These are phyloP conservation scores for Helotiales sp. DNA, from an alignment of 2,329 filamentous ascomycete genomes.

Conservation along the genomic window DNA sequence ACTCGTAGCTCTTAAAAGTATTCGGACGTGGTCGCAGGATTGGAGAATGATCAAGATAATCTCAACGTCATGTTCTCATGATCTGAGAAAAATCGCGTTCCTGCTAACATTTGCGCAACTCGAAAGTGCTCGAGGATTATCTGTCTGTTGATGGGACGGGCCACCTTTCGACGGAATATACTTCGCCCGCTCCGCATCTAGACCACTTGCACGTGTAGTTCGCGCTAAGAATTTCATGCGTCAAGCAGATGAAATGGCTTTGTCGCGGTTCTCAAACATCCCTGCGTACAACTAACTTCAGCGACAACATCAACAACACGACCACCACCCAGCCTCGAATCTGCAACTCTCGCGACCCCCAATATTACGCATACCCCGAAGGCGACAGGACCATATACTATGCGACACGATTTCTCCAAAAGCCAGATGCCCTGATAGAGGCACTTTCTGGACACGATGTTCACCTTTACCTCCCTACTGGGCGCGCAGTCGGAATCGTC, in stretches of 20 bases:
- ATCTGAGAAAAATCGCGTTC: background rate
- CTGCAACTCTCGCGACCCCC: background rate
- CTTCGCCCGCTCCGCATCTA: background rate
- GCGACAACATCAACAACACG: background rate
- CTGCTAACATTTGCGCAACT: background rate
- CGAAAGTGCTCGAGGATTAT: background rate
- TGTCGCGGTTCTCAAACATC: background rate
- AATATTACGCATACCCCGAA: background rate
- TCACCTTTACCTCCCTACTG: constrained; percentile 91
- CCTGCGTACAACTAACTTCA: background rate
- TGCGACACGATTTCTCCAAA: constrained; percentile 12
- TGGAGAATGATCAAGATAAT: constrained; percentile 9
- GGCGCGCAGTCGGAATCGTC: constrained; percentile 87
- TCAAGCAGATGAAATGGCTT: background rate
- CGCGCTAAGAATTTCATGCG: constrained; percentile 23
- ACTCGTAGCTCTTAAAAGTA: background rate
- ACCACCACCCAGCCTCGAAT: background rate
- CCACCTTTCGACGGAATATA: constrained; percentile 3
- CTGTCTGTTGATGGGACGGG: constrained; percentile 1
- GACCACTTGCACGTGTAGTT: constrained; percentile 14
- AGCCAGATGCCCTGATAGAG: constrained; percentile 23
- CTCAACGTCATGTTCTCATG: background rate
- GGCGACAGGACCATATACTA: constrained; percentile 6
- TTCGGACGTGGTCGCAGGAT: constrained; percentile 5
- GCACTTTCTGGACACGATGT: constrained; percentile 64